Conservation (phyloP, 176 grass and related monocot genomes). For the Lolium perenne region DNA sequence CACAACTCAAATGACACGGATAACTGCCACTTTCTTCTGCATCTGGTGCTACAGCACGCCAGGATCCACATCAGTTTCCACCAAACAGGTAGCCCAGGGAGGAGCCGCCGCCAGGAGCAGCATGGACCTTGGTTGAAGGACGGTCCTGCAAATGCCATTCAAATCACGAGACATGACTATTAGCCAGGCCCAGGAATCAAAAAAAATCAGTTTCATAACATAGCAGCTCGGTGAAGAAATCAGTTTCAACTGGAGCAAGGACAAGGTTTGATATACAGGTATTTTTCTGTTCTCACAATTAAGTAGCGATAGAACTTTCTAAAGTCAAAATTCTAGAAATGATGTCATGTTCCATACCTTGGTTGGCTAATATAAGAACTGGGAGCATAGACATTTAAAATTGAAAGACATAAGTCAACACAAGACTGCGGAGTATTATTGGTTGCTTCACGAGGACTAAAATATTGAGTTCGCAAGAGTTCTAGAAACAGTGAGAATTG, state of each 20-base stretch:
- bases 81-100: conserved; percentile 63
- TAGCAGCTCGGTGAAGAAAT: not conserved
- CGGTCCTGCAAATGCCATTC: conserved; percentile 37
- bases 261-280: not conserved
- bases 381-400: not conserved
- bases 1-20: not conserved
- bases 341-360: not conserved
- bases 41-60: conserved; percentile 2
- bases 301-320: not conserved
- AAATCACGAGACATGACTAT: not conserved
- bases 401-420: not conserved
- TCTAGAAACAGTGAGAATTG: not conserved
- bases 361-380: not conserved
- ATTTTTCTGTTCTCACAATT: not conserved
- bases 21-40: conserved; percentile 21
- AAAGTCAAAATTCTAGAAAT: not conserved
- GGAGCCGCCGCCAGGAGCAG: conserved; percentile 55
- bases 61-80: conserved; percentile 35
- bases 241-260: not conserved
- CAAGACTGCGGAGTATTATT: not conserved
- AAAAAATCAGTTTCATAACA: not conserved
- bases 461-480: not conserved
- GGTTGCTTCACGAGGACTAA: not conserved
- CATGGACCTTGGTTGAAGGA: conserved; percentile 58
- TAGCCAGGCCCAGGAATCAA: not conserved